Conservation (phyloP, 2,329 filamentous ascomycete genomes). For the Neofusicoccum ribis region DNA sequence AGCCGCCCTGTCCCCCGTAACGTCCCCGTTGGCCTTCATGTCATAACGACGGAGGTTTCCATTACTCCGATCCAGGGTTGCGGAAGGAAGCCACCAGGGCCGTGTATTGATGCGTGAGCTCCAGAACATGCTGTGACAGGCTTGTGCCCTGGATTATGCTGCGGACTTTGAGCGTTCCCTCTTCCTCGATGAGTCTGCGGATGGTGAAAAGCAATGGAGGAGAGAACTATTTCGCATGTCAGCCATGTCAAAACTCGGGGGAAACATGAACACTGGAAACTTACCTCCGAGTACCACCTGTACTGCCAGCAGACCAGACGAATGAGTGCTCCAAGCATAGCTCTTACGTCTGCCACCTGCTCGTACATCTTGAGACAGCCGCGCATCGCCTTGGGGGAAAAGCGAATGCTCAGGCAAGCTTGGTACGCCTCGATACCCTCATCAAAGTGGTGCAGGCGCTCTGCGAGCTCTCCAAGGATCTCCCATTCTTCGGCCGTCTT, state of each 20-base stretch:
- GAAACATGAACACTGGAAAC: constrained; percentile 23
- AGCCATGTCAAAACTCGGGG: constrained; percentile 19
- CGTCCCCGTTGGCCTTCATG: not conserved
- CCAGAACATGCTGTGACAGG: constrained; percentile 86
- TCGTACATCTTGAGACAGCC: constrained; percentile 82
- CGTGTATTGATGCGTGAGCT: constrained; percentile 94
- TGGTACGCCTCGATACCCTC: constrained; percentile 94
- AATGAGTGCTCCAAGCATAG: constrained; percentile 83
- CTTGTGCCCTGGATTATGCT: constrained; percentile 97
- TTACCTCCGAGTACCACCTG: constrained; percentile 93
- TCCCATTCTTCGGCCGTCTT: constrained; percentile 98
- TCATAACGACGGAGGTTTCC: not conserved
- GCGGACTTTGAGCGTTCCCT: constrained; percentile 94
- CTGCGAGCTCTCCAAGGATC: constrained; percentile 88
- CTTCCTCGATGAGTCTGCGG: constrained; percentile 91
- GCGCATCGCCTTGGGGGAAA: constrained; percentile 87
- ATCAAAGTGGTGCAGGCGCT: constrained; percentile 86
- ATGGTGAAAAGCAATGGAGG: constrained; percentile 85
- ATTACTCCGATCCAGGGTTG: constrained; percentile 79
- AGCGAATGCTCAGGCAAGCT: constrained; percentile 80
- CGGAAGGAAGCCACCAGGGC: constrained; percentile 92
- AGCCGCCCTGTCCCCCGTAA: not conserved
- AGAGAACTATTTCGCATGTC: constrained; percentile 65
- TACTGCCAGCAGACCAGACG: constrained; percentile 97
- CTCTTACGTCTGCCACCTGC: constrained; percentile 73